phyloP scores from a whole-genome alignment of 1,139 yeast genomes.

The Suhomyces bolitotheri region DNA sequence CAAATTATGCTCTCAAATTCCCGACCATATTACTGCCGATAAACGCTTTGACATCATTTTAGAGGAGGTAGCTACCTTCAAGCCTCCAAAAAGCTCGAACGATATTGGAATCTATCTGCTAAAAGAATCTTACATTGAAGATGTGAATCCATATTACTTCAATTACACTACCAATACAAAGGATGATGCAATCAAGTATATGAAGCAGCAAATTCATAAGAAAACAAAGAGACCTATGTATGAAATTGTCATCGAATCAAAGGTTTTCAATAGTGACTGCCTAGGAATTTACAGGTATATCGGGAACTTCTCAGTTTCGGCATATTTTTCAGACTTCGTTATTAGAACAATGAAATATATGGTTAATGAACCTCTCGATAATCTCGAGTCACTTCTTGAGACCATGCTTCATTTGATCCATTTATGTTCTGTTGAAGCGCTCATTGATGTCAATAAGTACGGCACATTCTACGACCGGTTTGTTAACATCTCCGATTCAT shows the following conservation, averaged over 20 bases:
- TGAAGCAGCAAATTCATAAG: constrained; percentile 40
- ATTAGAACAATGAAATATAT: constrained; percentile 50
- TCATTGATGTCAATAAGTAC: constrained; percentile 27
- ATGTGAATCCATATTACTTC: constrained; percentile 79
- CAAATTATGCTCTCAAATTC: constrained; percentile 65
- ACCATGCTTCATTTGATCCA: constrained; percentile 70
- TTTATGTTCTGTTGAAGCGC: constrained; percentile 42
- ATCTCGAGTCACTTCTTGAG: constrained; percentile 57
- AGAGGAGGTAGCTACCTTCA: constrained; percentile 57
- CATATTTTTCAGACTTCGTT: constrained; percentile 53
- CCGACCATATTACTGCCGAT: constrained; percentile 73
- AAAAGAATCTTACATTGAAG: constrained; percentile 54
- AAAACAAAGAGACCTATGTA: constrained; percentile 33
- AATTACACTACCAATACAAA: constrained; percentile 76
- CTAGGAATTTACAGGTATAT: constrained; percentile 37
- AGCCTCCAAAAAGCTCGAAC: constrained; percentile 61
- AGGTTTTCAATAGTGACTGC: constrained; percentile 23
- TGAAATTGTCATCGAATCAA: constrained; percentile 55
- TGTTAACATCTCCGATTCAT: constrained; percentile 28
- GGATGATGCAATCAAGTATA: constrained; percentile 69
- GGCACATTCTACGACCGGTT: constrained; percentile 40
- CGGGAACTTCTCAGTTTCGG: constrained; percentile 51
- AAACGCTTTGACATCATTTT: constrained; percentile 73
- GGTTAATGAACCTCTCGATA: constrained; percentile 35
- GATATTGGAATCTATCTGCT: constrained; percentile 72